Evolutionary conservation across 2,329 filamentous ascomycete genomes (phyloP).

Genomic region (Apiospora marii): DNA sequence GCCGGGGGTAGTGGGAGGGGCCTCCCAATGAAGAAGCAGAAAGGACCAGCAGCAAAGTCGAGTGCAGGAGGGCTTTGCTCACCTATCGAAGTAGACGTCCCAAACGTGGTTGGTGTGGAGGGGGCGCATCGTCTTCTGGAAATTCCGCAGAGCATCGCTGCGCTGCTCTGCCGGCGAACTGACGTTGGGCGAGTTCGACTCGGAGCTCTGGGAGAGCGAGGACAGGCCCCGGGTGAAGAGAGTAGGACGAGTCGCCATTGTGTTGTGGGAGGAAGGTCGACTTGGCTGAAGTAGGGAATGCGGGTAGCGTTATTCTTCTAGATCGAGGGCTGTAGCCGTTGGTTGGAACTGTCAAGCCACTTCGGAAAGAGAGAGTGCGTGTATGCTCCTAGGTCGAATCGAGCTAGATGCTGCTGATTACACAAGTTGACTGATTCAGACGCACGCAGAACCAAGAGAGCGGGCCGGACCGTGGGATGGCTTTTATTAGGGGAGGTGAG

Average conservation of each 20-base stretch:
- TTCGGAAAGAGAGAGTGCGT: not conserved
- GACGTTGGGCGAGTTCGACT: conserved; percentile 65
- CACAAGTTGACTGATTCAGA: conserved; percentile 5
- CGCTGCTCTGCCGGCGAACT: conserved; percentile 76
- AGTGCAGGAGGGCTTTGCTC: conserved; percentile 32
- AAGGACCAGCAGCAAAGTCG: not conserved
- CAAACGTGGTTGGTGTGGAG: conserved; percentile 83
- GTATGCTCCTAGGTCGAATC: conserved; percentile 9
- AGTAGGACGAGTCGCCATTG: conserved; percentile 64
- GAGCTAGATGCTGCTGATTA: conserved; percentile 6
- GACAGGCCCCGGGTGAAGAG: conserved; percentile 71
- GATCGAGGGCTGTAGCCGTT: not conserved
- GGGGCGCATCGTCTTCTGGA: conserved; percentile 75
- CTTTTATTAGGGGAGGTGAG: conserved; percentile 12
- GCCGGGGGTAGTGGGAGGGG: not conserved
- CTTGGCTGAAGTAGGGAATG: not conserved
- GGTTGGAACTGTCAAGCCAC: not conserved
- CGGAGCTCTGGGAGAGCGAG: conserved; percentile 64
- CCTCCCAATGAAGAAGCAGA: not conserved
- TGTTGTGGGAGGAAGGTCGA: conserved; percentile 28
- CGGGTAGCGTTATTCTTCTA: not conserved
- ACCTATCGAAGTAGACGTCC: conserved; percentile 74
- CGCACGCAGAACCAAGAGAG: not conserved
- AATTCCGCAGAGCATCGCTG: conserved; percentile 84
- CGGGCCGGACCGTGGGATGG: conserved; percentile 20